Base-by-base conservation (phyloP, 306 rosid genomes). In the Fagus sylvatica region DNA sequence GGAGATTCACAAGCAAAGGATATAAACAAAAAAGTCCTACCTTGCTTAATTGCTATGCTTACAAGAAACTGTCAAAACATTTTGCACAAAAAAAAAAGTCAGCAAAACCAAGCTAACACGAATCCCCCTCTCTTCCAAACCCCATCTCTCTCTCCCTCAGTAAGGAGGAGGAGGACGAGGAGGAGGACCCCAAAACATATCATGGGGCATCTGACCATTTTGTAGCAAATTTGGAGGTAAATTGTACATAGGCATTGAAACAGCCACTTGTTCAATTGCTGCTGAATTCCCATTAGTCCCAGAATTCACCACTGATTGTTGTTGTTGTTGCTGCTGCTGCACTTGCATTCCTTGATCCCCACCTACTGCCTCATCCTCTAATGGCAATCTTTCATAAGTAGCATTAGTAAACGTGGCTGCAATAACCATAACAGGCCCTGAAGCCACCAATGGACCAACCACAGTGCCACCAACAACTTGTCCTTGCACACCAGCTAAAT, bases 331-430 rank as follows among this genome's bases (percentile, higher is more conserved):
- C 59, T 78, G 51, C 51, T 43, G 87, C 59, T 78, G 87, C 74
- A 80, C 55, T 73, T 81, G 88, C 83, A 82, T 69, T 15, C 81
- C 86, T 3, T 22, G 28, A 22, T 80, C 90, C 32, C 83, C 92
- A 13, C 40, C 86, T 10, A 51, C 61, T 9, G 65, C 64, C 32
- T 85, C 94, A 30, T 91, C 91, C 46, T 91, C 92, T 0, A 91
- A 46, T 0, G 99, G 97, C 41, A 95, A 72, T 54, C 91, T 87
- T 4, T 95, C 98, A 74, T 83, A 95, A 2, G 87, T 91, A 3
- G 97, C 98, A 36, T 93, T 93, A 0, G 89, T 87, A 51, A 92
- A 95, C 0, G 99, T 89, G 0, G 99, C 98, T 3, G 93, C 98
- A 57, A 93, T 76, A 7, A 95, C 90, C 70, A 93, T 75, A 0